Evolutionary conservation across 2,329 filamentous ascomycete species (phyloP), one percentile per base, ranked within the genome.

Genomic region (Aspergillus sp.): DNA sequence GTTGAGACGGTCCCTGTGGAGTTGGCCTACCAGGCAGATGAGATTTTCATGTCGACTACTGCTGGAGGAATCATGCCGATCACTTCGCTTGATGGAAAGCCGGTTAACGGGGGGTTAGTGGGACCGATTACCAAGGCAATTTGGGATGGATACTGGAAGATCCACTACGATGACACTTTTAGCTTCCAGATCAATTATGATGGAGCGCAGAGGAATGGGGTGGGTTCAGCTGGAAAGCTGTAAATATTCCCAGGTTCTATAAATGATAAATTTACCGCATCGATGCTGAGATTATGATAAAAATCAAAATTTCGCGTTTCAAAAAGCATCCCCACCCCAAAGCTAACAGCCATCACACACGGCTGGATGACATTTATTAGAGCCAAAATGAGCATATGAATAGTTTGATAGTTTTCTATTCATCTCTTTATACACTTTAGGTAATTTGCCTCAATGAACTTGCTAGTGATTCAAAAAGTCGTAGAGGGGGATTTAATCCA

Each of bases 41-140:
- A 84, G 69, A 74, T 83, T 3, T 78, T 84, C 32, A 83, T 83
- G 80, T 82, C 75, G 59, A 84, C 81, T 0, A 84, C 82, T 12
- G 81, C 82, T 0, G 82, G 82, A 1, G 82, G 82, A 0, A 76
- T 84, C 18, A 84, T 84, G 81, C 81, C 81, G 0, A 82, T 84
- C 26, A 82, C 79, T 0, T 60, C 55, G 0, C 68, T 84, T 2
- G 82, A 84, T 64, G 80, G 76, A 0, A 63, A 74, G 54, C 71
- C 73, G 0, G 69, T 84, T 0, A 74, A 72, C 1, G 71, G 71
- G 55, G 81, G 80, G 0, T 73, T 76, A 63, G 56, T 82, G 22
- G 81, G 82, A 0, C 73, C 76, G 1, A 67, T 83, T 10, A 83
- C 82, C 0, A 76, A 71, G 68, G 72, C 66, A 53, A 82, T 84